A percentile compares a stretch with the other conserved stretches of the same genome.
Conservation (phyloP, 2,329 filamentous ascomycete genomes). For the Hypoxylon sp. region DNA sequence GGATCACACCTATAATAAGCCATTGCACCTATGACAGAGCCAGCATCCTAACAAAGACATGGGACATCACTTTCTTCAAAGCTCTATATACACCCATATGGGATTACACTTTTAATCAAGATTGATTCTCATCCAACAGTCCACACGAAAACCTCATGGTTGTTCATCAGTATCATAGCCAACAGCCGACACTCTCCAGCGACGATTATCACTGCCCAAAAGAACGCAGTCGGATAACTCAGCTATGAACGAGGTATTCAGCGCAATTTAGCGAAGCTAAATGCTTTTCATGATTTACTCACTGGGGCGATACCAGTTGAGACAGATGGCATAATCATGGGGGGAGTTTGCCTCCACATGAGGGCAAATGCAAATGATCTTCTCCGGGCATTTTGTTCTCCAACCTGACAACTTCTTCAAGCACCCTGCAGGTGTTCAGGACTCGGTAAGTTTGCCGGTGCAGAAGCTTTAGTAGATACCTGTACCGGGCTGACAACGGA, state of each 20-base stretch:
- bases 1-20: too few species aligned
- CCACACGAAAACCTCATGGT: not conserved
- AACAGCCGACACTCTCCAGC: not conserved
- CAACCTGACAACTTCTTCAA: too few species aligned
- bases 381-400: too few species aligned
- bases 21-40: not conserved
- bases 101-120: not conserved
- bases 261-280: not conserved
- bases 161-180: not conserved
- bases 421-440: not conserved
- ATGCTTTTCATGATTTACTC: not conserved
- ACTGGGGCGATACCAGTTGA: not conserved
- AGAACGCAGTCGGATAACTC: not conserved
- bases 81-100: not conserved
- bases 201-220: not conserved
- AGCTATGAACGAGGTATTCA: not conserved
- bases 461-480: not conserved
- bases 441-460: not conserved
- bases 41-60: not conserved
- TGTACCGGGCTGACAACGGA: constrained; percentile 5
- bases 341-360: too few species aligned
- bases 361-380: too few species aligned
- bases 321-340: too few species aligned
- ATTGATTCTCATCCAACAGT: too few species aligned
- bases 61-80: not conserved